phyloP scores from a whole-genome alignment of 164 flowering plant species.

The Liriodendron chinense region DNA sequence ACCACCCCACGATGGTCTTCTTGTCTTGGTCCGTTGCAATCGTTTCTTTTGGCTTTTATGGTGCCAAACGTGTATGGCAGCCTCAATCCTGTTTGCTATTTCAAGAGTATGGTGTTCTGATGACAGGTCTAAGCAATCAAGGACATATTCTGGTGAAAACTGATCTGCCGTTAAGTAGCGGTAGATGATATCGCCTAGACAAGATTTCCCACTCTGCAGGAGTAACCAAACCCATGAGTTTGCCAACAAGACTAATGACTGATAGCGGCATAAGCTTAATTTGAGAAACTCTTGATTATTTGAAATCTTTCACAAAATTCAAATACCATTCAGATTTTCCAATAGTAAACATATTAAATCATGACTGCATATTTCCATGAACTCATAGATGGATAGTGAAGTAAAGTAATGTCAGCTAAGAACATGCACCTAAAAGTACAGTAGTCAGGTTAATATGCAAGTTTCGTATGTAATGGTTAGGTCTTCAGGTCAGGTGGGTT shows the following conservation, averaged over 20 bases:
- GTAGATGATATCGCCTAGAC: slow-evolving; percentile 67
- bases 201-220: slow-evolving; percentile 64
- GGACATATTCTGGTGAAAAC: slow-evolving; percentile 67
- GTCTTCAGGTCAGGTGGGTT: too few species aligned
- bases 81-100: slow-evolving; percentile 68
- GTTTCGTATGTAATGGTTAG: too few species aligned
- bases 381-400: not conserved
- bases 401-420: not conserved
- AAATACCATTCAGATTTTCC: not conserved
- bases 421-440: not conserved
- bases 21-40: slow-evolving; percentile 20
- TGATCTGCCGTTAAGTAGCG: slow-evolving; percentile 53
- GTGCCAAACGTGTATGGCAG: slow-evolving; percentile 64
- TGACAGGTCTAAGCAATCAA: slow-evolving; percentile 60
- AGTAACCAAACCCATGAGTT: not conserved
- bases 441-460: too few species aligned
- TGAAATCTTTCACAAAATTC: not conserved
- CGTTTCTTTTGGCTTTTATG: slow-evolving; percentile 38
- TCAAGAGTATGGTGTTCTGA: slow-evolving; percentile 63
- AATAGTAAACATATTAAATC: not conserved
- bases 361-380: not conserved
- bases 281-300: not conserved
- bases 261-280: not conserved
- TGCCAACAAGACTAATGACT: not conserved
- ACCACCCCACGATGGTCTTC: slow-evolving; percentile 54